Evolutionary conservation across 371 early-diverging fungal species (phyloP).

Genomic region (Mucor mucedo): DNA sequence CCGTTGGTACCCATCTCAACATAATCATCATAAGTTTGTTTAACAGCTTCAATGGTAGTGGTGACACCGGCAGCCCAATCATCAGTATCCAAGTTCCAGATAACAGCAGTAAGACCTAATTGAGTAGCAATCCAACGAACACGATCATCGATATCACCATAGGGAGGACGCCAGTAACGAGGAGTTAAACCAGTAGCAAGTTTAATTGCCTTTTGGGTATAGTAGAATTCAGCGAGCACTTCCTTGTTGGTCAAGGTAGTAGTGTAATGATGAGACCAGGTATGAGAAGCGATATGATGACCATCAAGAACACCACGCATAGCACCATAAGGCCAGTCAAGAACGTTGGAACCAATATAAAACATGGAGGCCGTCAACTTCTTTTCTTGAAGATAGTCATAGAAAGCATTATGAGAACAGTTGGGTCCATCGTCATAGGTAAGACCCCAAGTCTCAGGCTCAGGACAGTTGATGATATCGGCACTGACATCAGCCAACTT

Average conservation of each 20-base stretch:
- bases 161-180: constrained; percentile 61
- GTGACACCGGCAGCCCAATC: constrained; percentile 49
- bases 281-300: constrained; percentile 57
- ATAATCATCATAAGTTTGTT: constrained; percentile 39
- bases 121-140: constrained; percentile 59
- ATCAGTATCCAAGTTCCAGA: constrained; percentile 55
- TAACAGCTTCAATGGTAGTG: constrained; percentile 32
- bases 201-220: constrained; percentile 58
- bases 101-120: constrained; percentile 50
- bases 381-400: constrained; percentile 45
- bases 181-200: constrained; percentile 59
- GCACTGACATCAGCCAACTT: constrained; percentile 40
- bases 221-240: constrained; percentile 64
- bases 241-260: constrained; percentile 59
- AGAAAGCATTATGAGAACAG: constrained; percentile 59
- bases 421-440: constrained; percentile 59
- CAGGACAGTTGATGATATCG: constrained; percentile 46
- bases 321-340: constrained; percentile 57
- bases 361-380: constrained; percentile 31
- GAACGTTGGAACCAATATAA: constrained; percentile 51
- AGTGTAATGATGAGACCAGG: constrained; percentile 63
- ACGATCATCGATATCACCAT: constrained; percentile 61
- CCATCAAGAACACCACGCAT: constrained; percentile 58
- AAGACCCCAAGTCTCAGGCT: constrained; percentile 53
- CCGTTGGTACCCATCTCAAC: constrained; percentile 53